Evolutionary conservation across 2,329 filamentous ascomycete genomes (phyloP).

Genomic region (Epichloe brachyelytri): DNA sequence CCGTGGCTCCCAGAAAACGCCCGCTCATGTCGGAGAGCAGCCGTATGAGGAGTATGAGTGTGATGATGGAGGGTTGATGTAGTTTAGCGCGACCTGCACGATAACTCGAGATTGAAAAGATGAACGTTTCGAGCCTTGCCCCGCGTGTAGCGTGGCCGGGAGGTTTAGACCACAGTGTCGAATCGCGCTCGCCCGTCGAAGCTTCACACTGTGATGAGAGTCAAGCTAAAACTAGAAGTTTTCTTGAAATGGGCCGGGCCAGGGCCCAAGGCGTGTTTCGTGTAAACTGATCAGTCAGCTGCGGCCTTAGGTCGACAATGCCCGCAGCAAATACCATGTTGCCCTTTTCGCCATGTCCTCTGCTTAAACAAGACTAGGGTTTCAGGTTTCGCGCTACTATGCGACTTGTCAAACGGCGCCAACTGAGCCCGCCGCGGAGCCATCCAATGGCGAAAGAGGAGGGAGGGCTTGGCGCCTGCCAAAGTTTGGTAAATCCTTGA

Average conservation of each 20-base stretch:
- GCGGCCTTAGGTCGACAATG: neutral
- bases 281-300: neutral
- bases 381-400: neutral
- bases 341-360: neutral
- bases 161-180: too few relatives aligned
- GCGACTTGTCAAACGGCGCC: neutral
- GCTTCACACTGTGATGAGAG: too few relatives aligned
- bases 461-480: neutral
- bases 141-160: too few relatives aligned
- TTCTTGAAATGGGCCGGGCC: neutral
- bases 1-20: too few relatives aligned
- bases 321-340: neutral
- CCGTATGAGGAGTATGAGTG: neutral
- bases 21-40: too few relatives aligned
- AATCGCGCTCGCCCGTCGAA: too few relatives aligned
- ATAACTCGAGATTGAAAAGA: neutral
- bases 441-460: neutral
- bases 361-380: neutral
- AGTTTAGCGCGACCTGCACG: neutral
- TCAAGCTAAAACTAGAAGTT: neutral
- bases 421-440: neutral
- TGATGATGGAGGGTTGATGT: neutral
- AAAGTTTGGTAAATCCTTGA: neutral
- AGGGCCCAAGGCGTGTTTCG: neutral
- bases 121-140: too few relatives aligned